Evolutionary conservation across 2,329 filamentous ascomycete genomes (phyloP), one percentile per base, ranked within the genome.

Genomic region (Penicillium sp.): DNA sequence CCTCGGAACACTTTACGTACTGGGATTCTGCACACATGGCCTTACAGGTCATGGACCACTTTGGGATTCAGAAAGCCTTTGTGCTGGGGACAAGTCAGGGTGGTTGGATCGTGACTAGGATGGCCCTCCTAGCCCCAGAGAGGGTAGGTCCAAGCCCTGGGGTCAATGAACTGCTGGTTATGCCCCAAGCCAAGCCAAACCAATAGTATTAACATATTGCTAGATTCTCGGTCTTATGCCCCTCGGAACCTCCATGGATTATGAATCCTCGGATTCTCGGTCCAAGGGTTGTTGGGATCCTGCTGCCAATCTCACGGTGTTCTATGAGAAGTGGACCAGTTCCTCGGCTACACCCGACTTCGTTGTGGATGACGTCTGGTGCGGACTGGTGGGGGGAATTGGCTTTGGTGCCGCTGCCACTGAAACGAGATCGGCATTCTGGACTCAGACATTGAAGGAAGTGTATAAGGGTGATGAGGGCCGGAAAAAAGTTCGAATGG

Each of bases 1-100:
- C 65, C 31, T 56, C 60, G 4, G 70, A 75, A 52, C 67, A 75
- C 46, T 79, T 70, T 55, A 78, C 75, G 4, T 78, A 78, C 60
- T 78, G 76, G 76, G 75, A 77, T 57, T 72, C 73, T 1, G 75
- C 75, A 5, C 67, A 71, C 45, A 76, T 81, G 73, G 72, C 73
- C 13, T 42, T 69, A 28, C 77, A 82, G 64, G 76, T 78, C 2
- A 69, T 82, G 70, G 73, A 79, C 35, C 68, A 69, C 9, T 53
- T 77, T 12, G 66, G 65, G 0, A 69, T 76, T n/a, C 54, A 68
- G 22, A 73, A 72, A 57, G 67, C 69, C 0, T 76, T 76, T 53
- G 72, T 67, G 1, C 61, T 77, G 19, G 75, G 40, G 3, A 43
- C 40, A 43, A 43, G 40, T 43, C 40, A 43, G 28, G 40, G 40